phyloP scores from a whole-genome alignment of 768 basidiomycete genomes.

The Mrakia gelida region DNA sequence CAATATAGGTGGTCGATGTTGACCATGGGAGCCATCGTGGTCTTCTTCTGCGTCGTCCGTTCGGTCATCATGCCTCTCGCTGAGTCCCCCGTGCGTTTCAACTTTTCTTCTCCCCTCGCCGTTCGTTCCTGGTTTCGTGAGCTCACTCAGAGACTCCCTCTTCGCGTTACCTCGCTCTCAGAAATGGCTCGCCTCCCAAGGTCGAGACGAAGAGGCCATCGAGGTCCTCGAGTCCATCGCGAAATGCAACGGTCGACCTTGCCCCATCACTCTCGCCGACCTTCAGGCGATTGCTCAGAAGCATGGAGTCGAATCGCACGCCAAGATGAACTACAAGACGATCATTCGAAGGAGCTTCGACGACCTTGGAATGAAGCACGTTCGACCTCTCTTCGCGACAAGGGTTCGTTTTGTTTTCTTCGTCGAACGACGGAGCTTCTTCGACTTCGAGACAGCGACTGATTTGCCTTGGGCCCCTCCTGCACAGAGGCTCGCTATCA shows the following conservation, averaged over 20 bases:
- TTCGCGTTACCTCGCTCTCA: not conserved
- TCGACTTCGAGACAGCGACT: not conserved
- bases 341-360: not conserved
- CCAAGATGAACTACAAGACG: not conserved
- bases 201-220: constrained; percentile 19
- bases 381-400: constrained; percentile 8
- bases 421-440: not conserved
- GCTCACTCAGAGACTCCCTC: not conserved
- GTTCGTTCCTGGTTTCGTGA: too few species aligned
- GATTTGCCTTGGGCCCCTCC: not conserved
- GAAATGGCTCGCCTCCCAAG: constrained; percentile 22
- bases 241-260: not conserved
- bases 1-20: not conserved
- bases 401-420: not conserved
- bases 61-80: not conserved
- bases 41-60: not conserved
- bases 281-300: not conserved
- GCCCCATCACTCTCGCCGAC: constrained; percentile 1
- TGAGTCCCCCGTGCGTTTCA: not conserved
- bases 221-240: constrained; percentile 13
- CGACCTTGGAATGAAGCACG: constrained; percentile 1
- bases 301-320: constrained; percentile 1
- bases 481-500: not conserved
- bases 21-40: constrained; percentile 1
- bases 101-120: not conserved